Base-by-base conservation (phyloP, 805 yeast species). In the Kluyveromyces aestuarii region DNA sequence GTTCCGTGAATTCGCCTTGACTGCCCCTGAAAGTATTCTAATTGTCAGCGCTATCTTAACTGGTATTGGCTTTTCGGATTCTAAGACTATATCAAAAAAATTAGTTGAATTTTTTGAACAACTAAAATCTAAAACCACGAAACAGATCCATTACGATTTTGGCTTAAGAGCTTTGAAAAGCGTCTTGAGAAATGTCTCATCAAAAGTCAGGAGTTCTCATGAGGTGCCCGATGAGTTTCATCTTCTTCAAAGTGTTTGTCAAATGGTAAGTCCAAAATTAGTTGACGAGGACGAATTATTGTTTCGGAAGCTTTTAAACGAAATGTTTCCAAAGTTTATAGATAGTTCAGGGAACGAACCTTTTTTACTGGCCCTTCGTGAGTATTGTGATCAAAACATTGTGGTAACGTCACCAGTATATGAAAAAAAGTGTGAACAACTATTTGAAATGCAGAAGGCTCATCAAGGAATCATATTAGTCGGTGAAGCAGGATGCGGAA, bases 101-200 rank as follows among this genome's bases (percentile, higher is more conserved):
- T 66, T 85, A 16, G 86, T 84, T 0, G 71, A 76, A 0, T 72
- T 87, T 30, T 83, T 87, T 52, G 51, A 52, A 0, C 60, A 59
- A 1, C 61, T 91, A n/a, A 58, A 62, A 2, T n/a, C 14, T 0
- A 45, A 50, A 0, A 64, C 79, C 11, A 72, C 85, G 0, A 19
- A 51, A 0, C 96, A 87, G 58, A 59, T 64, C 5, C 97, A 91
- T 60, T 91, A 91, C 56, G 97, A 91, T 58, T 91, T 91, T 74
- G 96, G 97, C 0, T 67, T 91, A 40, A 73, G 98, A 50, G 82
- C 96, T 0, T 63, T 91, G 49, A 91, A 90, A 58, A 73, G 80
- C 37, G 77, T 82, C 0, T 62, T 91, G 16, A 64, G 70, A 8
- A 75, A 75, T 48, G 81, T 90, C 53, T 14, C 55, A 77, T 9